Evolutionary conservation across 257 asterid species (phyloP).

Genomic region (Solanum sejunctum): DNA sequence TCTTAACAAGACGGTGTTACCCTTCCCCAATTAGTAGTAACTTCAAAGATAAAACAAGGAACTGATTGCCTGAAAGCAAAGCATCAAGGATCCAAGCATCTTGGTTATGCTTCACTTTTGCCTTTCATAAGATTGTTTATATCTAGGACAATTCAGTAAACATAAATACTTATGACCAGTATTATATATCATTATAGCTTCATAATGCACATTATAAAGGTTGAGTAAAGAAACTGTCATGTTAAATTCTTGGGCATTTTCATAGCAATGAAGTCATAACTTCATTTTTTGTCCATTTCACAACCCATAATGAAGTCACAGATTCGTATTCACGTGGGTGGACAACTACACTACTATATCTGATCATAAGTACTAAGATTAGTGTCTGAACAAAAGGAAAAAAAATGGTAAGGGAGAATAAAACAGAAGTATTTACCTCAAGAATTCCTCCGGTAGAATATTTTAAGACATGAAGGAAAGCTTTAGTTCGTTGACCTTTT

Average conservation of each 20-base stretch:
- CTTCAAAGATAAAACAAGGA: neutral
- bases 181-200: neutral
- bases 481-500: conserved; percentile 69
- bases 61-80: neutral
- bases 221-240: neutral
- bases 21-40: neutral
- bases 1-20: neutral
- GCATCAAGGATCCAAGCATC: neutral
- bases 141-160: neutral
- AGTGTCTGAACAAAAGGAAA: neutral
- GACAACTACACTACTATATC: neutral
- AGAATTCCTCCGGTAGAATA: conserved; percentile 90
- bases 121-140: neutral
- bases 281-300: neutral
- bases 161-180: neutral
- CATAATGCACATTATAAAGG: neutral
- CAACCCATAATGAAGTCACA: neutral
- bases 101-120: neutral
- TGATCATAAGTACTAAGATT: neutral
- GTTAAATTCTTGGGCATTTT: neutral
- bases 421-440: conserved; percentile 39
- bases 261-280: neutral
- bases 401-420: neutral
- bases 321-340: neutral
- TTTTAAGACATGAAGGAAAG: conserved; percentile 88